Evolutionary conservation across 2,329 filamentous ascomycete genomes (phyloP), one percentile per base, ranked within the genome.

Genomic region (Bipolaris victoriae): DNA sequence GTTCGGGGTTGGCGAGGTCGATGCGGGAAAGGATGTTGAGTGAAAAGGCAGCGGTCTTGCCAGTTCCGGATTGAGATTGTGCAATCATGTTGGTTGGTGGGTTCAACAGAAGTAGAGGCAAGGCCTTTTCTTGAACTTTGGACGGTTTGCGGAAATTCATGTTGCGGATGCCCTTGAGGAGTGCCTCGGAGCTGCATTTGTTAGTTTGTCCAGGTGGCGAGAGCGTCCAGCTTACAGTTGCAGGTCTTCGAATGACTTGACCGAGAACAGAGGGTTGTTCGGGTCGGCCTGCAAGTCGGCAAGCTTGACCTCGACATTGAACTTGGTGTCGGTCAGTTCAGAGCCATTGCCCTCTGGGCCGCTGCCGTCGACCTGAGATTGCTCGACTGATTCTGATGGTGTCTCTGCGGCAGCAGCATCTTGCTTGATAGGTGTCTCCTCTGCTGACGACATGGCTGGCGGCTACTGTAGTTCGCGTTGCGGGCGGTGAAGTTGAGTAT

Each of bases 41-140:
- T 44, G 95, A 91, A 76, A 99, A 99, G 20, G 95, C 95, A 18
- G 93, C 95, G 0, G 95, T 99, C 83, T 99, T 99, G 72, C 95
- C 95, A 18, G 95, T 99, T 68, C 95, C 95, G 2, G 95, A 99
- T 78, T 99, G 95, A n/a, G 95, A 99, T 79, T 99, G 95, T 3
- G 93, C 95, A 72, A 99, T 94, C 85, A 99, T 90, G 78, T 98
- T 98, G 64, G 84, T 84, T 0, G 94, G 90, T n/a, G 95, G 94
- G 72, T 97, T 83, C 68, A 85, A 81, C 62, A 99, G 85, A 72
- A 99, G 90, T 53, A 99, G 84, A 26, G 95, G 95, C 16, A 99
- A 85, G 1, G 95, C 95, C 68, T 90, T 91, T 77, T 97, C 95
- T 81, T 99, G 95, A 65, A 99, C 96, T 81, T 99, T 99, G 55